Evolutionary conservation across 1,139 yeast species (phyloP).

Genomic region (Pichia sp.): DNA sequence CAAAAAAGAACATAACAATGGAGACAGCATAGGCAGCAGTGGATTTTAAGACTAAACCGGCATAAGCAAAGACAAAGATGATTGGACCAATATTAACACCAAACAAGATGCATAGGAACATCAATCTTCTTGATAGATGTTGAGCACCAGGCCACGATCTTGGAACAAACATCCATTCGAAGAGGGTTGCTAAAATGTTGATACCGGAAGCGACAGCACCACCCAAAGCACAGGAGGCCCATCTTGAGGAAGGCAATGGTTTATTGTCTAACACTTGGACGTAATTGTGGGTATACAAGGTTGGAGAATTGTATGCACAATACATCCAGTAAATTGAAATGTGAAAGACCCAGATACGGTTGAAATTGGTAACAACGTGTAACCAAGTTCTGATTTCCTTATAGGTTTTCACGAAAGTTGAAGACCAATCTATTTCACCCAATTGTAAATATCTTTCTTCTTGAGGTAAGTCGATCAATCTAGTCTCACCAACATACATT

Average conservation of each 20-base stretch:
- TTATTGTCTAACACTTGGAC: constrained; percentile 76
- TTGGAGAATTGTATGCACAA: constrained; percentile 87
- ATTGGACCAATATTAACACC: constrained; percentile 78
- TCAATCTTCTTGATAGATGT: constrained; percentile 82
- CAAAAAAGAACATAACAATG: constrained; percentile 85
- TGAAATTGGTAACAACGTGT: constrained; percentile 90
- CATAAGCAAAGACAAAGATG: constrained; percentile 79
- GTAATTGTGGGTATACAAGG: constrained; percentile 82
- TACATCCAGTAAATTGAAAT: constrained; percentile 91
- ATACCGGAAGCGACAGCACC: constrained; percentile 81
- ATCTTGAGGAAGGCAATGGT: constrained; percentile 81
- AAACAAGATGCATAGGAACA: constrained; percentile 66
- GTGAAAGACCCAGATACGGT: constrained; percentile 97
- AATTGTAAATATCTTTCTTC: constrained; percentile 85
- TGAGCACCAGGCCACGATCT: constrained; percentile 99
- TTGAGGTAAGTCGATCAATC: constrained; percentile 84
- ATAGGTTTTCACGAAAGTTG: constrained; percentile 93
- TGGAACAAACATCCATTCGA: constrained; percentile 96
- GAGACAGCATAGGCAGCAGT: constrained; percentile 78
- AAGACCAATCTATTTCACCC: constrained; percentile 90
- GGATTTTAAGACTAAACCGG: constrained; percentile 64
- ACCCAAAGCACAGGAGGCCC: constrained; percentile 92
- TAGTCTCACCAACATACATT: constrained; percentile 82
- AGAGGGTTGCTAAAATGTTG: constrained; percentile 81
- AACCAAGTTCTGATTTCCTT: constrained; percentile 98